Base-by-base conservation (phyloP, 148 eudicot genomes). In the Vaccinium macrocarpon region DNA sequence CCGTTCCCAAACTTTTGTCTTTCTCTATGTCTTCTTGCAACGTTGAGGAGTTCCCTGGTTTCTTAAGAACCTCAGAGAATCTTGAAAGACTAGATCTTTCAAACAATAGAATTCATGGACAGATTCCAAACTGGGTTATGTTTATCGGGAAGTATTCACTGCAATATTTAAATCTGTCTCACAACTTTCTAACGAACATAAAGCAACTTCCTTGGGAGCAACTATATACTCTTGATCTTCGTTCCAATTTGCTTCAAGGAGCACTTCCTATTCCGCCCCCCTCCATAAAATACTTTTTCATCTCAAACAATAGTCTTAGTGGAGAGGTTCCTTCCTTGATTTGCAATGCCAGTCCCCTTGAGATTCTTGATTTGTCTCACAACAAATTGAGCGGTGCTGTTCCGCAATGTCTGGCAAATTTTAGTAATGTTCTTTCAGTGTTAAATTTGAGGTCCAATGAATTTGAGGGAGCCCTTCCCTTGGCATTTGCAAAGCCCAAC, bases 311-410 rank as follows among this genome's bases (percentile, higher is more conserved):
- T 35, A 27, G 38, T 6, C 66, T 79, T 10, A 82, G 82, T 9
- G 92, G 93, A 29, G 85, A 86, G 66, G 82, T 92, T 42, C 95
- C 93, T 1, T 46, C 15, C 42, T 79, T 27, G 4, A 25, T 89
- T 10, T 83, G 91, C 51, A 78, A 27, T 25, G 0, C 88, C 49
- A 73, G 70, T 7, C 71, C 81, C 72, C 87, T 90, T 52, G 15
- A 32, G 18, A 51, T 82, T 15, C 21, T 75, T 38, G 53, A 75
- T 75, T 35, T 46, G n/a, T 46, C 49, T 32, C 50, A 32, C 11
- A 75, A 75, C 4, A 46, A 15, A 18, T 5, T 75, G 0, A 75
- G 50, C 2, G 51, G 23, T 12, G 23, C 5, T 2, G 72, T 88
- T 55, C 87, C 87, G 8, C 2, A 13, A 82, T 75, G 77, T 55